These are phyloP conservation scores for Trichoderma virens DNA, from an alignment of 495 filamentous ascomycete genomes.

Conservation along the genomic window DNA sequence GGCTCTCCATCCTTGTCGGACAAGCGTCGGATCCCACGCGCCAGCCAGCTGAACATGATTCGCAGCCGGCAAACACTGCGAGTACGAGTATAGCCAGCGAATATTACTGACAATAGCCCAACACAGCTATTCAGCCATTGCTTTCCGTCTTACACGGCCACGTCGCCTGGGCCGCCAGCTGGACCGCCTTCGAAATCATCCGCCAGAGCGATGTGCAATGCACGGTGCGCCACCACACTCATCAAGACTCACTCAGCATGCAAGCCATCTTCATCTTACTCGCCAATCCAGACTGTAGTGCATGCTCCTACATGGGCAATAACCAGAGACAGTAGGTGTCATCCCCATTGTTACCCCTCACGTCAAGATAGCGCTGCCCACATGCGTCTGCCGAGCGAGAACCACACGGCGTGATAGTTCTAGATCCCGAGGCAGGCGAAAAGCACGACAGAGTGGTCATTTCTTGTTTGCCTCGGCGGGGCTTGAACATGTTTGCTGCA, in stretches of 20 bases:
- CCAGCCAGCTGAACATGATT: background rate
- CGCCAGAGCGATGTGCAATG: too few relatives aligned
- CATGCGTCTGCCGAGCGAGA: background rate
- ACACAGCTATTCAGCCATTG: too few relatives aligned
- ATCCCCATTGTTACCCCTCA: constrained; percentile 2
- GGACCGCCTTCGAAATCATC: too few relatives aligned
- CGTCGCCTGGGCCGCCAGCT: too few relatives aligned
- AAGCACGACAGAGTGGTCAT: background rate
- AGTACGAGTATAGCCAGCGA: too few relatives aligned
- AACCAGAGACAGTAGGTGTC: constrained; percentile 2
- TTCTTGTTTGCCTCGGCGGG: background rate
- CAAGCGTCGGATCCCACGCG: background rate
- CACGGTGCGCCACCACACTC: too few relatives aligned
- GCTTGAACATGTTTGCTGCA: background rate
- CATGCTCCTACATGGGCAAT: background rate
- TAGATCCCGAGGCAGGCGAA: background rate
- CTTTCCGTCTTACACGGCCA: too few relatives aligned
- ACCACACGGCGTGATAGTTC: background rate
- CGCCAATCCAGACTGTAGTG: too few relatives aligned
- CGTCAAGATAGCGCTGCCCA: background rate
- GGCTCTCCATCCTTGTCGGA: background rate
- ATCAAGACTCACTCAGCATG: too few relatives aligned
- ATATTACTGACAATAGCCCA: too few relatives aligned
- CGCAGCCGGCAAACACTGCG: too few relatives aligned
- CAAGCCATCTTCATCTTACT: too few relatives aligned